Evolutionary conservation across 169 alveolate genomes (phyloP).

Genomic region (Plasmodium reichenowi): DNA sequence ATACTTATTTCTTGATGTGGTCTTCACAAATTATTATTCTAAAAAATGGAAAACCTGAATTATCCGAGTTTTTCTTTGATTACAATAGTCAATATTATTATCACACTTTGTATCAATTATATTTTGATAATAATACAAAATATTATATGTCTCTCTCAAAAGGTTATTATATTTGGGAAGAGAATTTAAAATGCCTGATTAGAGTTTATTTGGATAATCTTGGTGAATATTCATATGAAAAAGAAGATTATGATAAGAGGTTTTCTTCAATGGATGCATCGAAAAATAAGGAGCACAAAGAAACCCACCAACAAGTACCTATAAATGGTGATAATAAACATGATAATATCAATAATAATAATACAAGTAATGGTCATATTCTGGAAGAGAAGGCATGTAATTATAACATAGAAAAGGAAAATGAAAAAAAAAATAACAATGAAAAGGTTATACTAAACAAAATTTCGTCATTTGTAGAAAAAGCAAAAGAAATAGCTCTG

Average conservation of each 20-base stretch:
- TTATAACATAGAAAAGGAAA: background rate
- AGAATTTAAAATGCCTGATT: constrained; percentile 46
- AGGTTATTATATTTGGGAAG: constrained; percentile 83
- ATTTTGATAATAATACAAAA: constrained; percentile 84
- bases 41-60: constrained; percentile 49
- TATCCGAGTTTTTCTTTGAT: constrained; percentile 65
- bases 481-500: constrained; percentile 52
- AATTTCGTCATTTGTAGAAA: constrained; percentile 41
- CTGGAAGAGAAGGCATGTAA: background rate
- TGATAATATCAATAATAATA: background rate
- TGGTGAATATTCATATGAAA: background rate
- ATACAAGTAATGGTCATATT: background rate
- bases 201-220: constrained; percentile 47
- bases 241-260: background rate
- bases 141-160: constrained; percentile 83
- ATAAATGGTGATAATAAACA: background rate
- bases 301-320: background rate
- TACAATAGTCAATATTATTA: constrained; percentile 60
- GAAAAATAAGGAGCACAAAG: background rate
- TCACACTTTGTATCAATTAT: constrained; percentile 68
- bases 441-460: constrained; percentile 15
- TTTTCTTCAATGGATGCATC: background rate
- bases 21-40: constrained; percentile 61
- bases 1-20: constrained; percentile 50
- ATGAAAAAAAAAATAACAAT: background rate